These are phyloP conservation scores for Fusarium stilboides DNA, from an alignment of 2,329 filamentous ascomycete genomes.

Conservation along the genomic window DNA sequence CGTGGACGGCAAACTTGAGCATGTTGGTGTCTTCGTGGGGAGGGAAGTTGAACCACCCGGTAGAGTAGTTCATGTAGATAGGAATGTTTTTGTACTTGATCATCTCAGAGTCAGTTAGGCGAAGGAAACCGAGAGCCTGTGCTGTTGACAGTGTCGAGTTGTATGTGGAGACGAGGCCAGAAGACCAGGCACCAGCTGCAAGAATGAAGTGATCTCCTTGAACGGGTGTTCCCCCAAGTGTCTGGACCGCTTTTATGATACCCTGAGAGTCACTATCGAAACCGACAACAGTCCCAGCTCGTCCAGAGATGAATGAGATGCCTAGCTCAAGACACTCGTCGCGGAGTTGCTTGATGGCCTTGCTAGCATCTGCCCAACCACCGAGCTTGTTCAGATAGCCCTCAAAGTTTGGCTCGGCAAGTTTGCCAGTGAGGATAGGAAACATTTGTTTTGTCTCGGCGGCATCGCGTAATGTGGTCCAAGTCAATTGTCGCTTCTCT, in stretches of 20 bases:
- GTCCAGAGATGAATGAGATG: constrained; percentile 33
- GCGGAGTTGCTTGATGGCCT: constrained; percentile 35
- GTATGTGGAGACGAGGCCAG: constrained; percentile 18
- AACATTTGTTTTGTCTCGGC: constrained; percentile 7
- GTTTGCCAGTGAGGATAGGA: constrained; percentile 17
- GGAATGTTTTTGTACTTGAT: constrained; percentile 33
- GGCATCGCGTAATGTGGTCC: constrained; percentile 10
- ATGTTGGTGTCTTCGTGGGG: constrained; percentile 35
- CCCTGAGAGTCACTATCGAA: constrained; percentile 18
- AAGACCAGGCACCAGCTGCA: constrained; percentile 34
- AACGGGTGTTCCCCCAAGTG: constrained; percentile 1
- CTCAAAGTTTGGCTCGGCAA: constrained; percentile 28
- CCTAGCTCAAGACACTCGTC: constrained; percentile 37
- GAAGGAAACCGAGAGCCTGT: constrained; percentile 36
- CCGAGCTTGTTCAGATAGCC: constrained; percentile 34
- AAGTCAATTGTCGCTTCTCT: constrained; percentile 18
- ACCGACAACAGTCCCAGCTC: constrained; percentile 23
- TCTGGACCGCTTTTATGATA: constrained; percentile 5
- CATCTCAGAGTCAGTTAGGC: constrained; percentile 33
- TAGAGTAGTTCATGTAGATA: constrained; percentile 41
- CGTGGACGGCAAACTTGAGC: constrained; percentile 42
- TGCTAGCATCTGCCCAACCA: constrained; percentile 39
- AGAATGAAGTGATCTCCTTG: constrained; percentile 34
- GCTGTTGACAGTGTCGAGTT: constrained; percentile 37
- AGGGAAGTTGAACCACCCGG: constrained; percentile 46